Conservation (phyloP, 192 early-diverging fungal species). For the Backusella tuberculispora region DNA sequence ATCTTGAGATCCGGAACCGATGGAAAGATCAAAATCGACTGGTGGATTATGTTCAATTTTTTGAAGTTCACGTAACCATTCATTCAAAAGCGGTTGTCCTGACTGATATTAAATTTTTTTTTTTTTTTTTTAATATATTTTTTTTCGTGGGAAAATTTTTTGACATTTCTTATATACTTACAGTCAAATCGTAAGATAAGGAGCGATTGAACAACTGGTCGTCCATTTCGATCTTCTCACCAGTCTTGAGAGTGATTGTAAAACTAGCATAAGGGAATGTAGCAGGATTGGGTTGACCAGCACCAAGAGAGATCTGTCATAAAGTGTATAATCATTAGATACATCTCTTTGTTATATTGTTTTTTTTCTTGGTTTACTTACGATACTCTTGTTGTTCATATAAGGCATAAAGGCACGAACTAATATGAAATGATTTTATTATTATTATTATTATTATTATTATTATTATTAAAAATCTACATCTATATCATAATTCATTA, state of each 20-base stretch:
- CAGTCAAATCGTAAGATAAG: constrained; percentile 65
- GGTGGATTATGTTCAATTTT: constrained; percentile 50
- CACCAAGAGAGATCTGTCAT: constrained; percentile 67
- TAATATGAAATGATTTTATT: background rate
- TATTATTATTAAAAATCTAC: too few relatives aligned
- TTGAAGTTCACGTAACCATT: constrained; percentile 56
- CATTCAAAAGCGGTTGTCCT: constrained; percentile 48
- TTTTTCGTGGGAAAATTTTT: background rate
- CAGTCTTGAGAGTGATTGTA: constrained; percentile 56
- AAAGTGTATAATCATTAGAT: background rate
- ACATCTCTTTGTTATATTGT: background rate
- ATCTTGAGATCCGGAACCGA: constrained; percentile 59
- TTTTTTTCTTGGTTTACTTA: background rate
- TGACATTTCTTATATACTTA: constrained; percentile 32
- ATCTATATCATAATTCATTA: background rate
- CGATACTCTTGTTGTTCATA: constrained; percentile 25
- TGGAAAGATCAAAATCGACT: constrained; percentile 41
- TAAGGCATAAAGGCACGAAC: constrained; percentile 43
- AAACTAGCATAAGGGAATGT: constrained; percentile 69
- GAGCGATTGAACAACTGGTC: constrained; percentile 51
- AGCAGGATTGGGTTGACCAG: constrained; percentile 67
- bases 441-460: too few relatives aligned
- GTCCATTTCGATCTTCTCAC: constrained; percentile 63
- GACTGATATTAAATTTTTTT: constrained; percentile 33
- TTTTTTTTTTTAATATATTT: background rate